Conservation (phyloP, 2,329 filamentous ascomycete species). For the Clarireedia homoeocarpa region DNA sequence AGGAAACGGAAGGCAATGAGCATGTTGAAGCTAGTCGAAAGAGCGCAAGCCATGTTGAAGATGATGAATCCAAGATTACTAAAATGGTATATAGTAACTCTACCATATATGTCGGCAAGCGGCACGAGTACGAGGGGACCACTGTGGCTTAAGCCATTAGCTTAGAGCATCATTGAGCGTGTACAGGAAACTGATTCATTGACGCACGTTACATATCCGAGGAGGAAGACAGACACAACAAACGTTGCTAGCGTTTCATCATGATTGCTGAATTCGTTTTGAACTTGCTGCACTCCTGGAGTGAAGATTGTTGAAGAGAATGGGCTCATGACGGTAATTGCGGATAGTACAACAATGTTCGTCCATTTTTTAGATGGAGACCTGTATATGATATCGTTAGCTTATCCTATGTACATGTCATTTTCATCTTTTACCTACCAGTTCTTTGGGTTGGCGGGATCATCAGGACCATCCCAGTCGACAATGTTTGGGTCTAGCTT, state of each 20-base stretch:
- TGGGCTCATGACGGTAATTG: conserved; percentile 27
- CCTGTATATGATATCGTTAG: neutral
- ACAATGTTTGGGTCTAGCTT: neutral
- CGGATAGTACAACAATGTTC: conserved; percentile 14
- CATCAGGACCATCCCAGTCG: conserved; percentile 10
- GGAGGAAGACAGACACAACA: neutral
- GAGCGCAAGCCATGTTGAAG: conserved; percentile 33
- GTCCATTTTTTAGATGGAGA: conserved; percentile 13
- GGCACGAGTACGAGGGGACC: conserved; percentile 53
- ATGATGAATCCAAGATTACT: conserved; percentile 44
- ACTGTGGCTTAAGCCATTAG: neutral
- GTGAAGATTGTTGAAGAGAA: conserved; percentile 42
- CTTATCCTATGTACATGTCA: neutral
- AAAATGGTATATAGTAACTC: conserved; percentile 41
- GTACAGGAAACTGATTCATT: neutral
- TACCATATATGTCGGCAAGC: conserved; percentile 51
- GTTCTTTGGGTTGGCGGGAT: conserved; percentile 14
- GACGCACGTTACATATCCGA: conserved; percentile 32
- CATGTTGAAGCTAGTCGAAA: conserved; percentile 37
- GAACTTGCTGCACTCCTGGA: conserved; percentile 38
- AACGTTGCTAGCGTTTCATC: conserved; percentile 39
- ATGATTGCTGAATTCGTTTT: conserved; percentile 37
- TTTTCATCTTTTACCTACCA: conserved; percentile 2
- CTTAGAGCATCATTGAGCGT: neutral
- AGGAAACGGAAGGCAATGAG: conserved; percentile 53